Base-by-base conservation (phyloP, 352 stramenopile genomes). In the Globisporangium spinosum region DNA sequence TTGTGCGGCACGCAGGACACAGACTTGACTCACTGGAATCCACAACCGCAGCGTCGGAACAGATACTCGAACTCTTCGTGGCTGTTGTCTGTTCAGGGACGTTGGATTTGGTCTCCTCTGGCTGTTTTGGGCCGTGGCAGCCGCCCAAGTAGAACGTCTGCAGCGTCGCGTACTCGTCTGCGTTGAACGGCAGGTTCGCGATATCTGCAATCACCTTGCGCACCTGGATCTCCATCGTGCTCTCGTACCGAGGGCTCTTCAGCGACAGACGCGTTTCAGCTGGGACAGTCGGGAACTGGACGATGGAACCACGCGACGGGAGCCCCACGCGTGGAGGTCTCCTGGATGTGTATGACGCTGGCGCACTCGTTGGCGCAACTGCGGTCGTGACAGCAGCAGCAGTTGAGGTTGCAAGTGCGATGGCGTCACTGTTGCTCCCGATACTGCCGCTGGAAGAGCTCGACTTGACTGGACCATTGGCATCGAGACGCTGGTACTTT, bases 171-270 rank as follows among this genome's bases (percentile, higher is more conserved):
- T 79, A 85, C 72, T 91, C 83, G n/a, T 91, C 78, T 20, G 70
- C 70, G 63, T 83, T 88, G 71, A 90, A 91, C 22, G 83, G 83
- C 54, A 90, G 61, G 58, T 80, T 79, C 13, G 77, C 73, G 22
- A 92, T 89, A 53, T 89, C 83, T 1, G 70, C 72, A 56, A 92
- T 72, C 40, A 92, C 80, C 57, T 90, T 88, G 60, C 79, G 78
- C 34, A 89, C 82, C 27, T 91, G 80, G 32, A 86, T 73, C 67
- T 90, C 80, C 82, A 92, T 90, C 7, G 80, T 89, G 55, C 69
- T 88, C 58, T 92, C 82, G 66, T 85, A 92, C 9, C 82, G 80
- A 58, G 83, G 83, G 55, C 81, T 89, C 68, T 90, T 90, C 49
- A 90, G 70, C 32, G 83, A 76, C 58, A 91, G 62, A 10, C 77